Conservation (phyloP, 352 stramenopile genomes). For the Phytophthora pinifolia region DNA sequence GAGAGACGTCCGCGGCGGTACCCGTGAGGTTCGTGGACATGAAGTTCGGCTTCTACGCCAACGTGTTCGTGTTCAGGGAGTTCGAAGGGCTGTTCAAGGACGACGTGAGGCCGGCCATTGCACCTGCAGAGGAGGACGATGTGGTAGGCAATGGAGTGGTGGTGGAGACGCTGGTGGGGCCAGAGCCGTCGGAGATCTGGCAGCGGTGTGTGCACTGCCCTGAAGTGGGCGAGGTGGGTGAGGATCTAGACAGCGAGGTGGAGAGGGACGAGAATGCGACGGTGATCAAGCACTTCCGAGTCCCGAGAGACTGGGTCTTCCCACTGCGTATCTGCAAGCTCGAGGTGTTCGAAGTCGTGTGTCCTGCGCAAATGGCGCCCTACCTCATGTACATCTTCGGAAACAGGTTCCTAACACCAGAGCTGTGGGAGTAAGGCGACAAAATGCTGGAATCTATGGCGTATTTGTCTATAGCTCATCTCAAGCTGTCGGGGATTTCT, state of each 20-base stretch:
- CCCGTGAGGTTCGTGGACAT: conserved; percentile 49
- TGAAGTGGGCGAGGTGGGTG: conserved; percentile 8
- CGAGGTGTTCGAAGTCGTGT: conserved; percentile 46
- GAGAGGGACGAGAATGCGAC: conserved; percentile 1
- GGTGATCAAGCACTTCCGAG: conserved; percentile 34
- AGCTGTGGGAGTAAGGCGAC: conserved; percentile 32
- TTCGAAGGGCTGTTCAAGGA: conserved; percentile 36
- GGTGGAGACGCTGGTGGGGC: conserved; percentile 34
- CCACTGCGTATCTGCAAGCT: conserved; percentile 44
- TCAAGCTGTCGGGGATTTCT: not conserved
- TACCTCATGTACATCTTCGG: conserved; percentile 63
- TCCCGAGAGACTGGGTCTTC: conserved; percentile 57
- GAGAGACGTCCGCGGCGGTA: conserved; percentile 27
- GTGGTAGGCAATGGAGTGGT: conserved; percentile 29
- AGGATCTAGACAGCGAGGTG: conserved; percentile 15
- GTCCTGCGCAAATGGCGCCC: conserved; percentile 36
- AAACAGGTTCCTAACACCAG: conserved; percentile 45
- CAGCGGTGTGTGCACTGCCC: conserved; percentile 41
- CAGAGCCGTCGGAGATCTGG: conserved; percentile 38
- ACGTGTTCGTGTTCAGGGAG: conserved; percentile 49
- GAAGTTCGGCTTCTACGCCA: conserved; percentile 51
- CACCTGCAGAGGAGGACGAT: conserved; percentile 11
- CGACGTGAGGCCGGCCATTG: conserved; percentile 18
- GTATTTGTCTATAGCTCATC: conserved; percentile 21
- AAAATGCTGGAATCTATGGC: not conserved